Evolutionary conservation across 805 yeast species (phyloP), one percentile per base, ranked within the genome.

Genomic region (Scheffersomyces ergatensis): DNA sequence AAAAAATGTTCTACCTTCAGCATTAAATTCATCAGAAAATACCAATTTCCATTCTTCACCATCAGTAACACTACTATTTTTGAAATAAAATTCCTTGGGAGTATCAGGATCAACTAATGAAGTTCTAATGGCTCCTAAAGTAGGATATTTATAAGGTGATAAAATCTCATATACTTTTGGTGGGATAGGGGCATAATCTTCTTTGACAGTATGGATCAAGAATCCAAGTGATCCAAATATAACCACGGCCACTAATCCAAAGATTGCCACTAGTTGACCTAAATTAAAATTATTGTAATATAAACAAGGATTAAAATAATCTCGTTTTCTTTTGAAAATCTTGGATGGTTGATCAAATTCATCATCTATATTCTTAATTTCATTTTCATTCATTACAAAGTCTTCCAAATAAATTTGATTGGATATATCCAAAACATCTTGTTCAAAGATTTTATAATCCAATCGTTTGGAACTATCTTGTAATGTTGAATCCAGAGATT

Each of bases 101-200:
- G 93, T 85, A 54, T 85, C 93, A 2, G 80, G 77, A 54, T 86
- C 95, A 13, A 86, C 64, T 34, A 85, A 62, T n/a, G 60, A 46
- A 0, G 84, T 72, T 47, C 93, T 66, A 39, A 85, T 72, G 1
- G 87, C 82, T 25, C 75, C 54, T 31, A 85, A 65, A 12, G 62
- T 61, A 3, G 83, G 82, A 54, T 84, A 85, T 12, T 56, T 48
- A 56, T 85, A 85, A 8, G 69, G 67, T 2, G 86, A 62, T 46
- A 83, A 62, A 5, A 66, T 44, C 36, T 70, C 76, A 34, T 44
- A 39, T 2, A 47, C 45, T 36, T 44, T 47, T 4, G 53, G 50
- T 3, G 47, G 45, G 14, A 36, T 25, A 2, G 45, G 43, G 5
- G 18, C 16, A 23, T 38, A 44, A 4, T 14, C 27, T 6, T 25